phyloP scores from a whole-genome alignment of 306 rosid species.

The Cicer cuneatum region DNA sequence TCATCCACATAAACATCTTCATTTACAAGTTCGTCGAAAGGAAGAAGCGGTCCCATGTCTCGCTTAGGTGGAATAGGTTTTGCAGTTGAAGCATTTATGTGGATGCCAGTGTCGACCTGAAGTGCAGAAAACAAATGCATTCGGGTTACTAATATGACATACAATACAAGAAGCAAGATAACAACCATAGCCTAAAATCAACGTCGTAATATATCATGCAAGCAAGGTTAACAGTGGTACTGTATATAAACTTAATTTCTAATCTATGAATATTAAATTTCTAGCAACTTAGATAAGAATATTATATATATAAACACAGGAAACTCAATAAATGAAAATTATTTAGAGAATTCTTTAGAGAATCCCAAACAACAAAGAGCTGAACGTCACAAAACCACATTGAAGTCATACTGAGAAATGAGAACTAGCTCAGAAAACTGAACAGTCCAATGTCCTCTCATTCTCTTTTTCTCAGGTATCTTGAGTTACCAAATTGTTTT shows the following conservation, averaged over 20 bases:
- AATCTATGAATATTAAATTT: conserved; percentile 27
- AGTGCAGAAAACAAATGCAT: conserved; percentile 39
- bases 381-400: conserved; percentile 4
- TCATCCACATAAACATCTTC: conserved; percentile 55
- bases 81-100: conserved; percentile 57
- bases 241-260: conserved; percentile 20
- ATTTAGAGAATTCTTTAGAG: background rate
- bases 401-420: conserved; percentile 9
- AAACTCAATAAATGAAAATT: conserved; percentile 4
- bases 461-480: conserved; percentile 33
- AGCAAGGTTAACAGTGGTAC: conserved; percentile 15
- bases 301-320: background rate
- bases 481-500: background rate
- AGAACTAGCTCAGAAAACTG: conserved; percentile 13
- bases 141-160: conserved; percentile 25
- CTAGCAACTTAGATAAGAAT: conserved; percentile 15
- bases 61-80: conserved; percentile 51
- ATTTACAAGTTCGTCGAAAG: conserved; percentile 71
- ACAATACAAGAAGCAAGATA: conserved; percentile 37
- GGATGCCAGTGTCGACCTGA: conserved; percentile 60
- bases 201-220: conserved; percentile 1
- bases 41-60: conserved; percentile 78
- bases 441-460: conserved; percentile 4
- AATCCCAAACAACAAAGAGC: background rate
- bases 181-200: conserved; percentile 27